phyloP scores from a whole-genome alignment of 106 monocot species.

The Posidonia australis region DNA sequence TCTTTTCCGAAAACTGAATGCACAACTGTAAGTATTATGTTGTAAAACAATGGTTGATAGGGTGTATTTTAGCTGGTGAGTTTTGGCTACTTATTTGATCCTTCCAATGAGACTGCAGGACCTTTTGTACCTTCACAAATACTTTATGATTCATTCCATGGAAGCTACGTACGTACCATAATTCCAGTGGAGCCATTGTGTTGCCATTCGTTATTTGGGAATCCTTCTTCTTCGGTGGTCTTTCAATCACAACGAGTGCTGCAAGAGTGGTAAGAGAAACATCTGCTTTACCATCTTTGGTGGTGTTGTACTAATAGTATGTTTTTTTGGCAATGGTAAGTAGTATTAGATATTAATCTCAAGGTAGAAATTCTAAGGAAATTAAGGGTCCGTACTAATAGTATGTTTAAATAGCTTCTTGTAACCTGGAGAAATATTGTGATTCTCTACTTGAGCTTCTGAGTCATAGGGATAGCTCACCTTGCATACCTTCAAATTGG shows the following conservation, averaged over 20 bases:
- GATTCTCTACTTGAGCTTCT: no score
- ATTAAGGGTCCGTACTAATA: no score
- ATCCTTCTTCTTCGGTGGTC: constrained; percentile 85
- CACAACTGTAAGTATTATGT: background rate
- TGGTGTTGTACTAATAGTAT: no score
- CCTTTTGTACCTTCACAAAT: constrained; percentile 13
- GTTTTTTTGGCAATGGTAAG: no score
- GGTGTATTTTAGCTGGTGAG: constrained; percentile 11
- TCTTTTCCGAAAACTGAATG: background rate
- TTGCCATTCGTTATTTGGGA: constrained; percentile 75
- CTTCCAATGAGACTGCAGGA: constrained; percentile 67
- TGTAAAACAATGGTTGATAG: background rate
- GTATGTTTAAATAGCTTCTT: no score
- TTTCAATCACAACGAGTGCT: constrained; percentile 83
- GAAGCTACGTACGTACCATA: constrained; percentile 52
- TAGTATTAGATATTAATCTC: no score
- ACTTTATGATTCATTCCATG: constrained; percentile 76
- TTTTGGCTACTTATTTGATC: constrained; percentile 54
- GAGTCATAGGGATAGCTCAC: no score
- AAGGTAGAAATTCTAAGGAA: no score
- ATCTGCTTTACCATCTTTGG: background rate
- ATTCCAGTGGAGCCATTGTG: constrained; percentile 53
- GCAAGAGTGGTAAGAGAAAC: constrained; percentile 59
- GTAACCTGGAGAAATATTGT: no score
- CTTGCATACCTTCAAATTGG: no score